Conservation (phyloP, 257 asterid genomes). For the Fraxinus cuspidata region DNA sequence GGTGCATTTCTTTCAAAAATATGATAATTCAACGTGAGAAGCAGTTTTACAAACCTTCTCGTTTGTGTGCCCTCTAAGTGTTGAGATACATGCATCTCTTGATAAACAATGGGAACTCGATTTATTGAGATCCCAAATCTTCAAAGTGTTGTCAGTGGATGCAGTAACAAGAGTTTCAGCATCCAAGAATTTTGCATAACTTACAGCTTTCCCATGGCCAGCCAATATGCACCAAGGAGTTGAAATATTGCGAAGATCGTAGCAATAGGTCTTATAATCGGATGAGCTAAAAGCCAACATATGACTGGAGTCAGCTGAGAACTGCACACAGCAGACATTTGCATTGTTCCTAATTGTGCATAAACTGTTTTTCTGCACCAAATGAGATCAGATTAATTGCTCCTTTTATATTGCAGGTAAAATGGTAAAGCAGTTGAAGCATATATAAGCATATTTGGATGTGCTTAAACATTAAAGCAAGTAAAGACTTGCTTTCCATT, state of each 20-base stretch:
- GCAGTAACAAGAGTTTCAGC: constrained; percentile 78
- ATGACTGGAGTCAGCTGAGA: constrained; percentile 69
- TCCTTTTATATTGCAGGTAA: background rate
- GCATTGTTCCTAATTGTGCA: constrained; percentile 88
- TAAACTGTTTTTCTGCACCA: constrained; percentile 79
- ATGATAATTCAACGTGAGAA: background rate
- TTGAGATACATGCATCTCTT: constrained; percentile 70
- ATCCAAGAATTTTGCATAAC: constrained; percentile 83
- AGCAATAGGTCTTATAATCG: constrained; percentile 86
- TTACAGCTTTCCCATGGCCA: constrained; percentile 90
- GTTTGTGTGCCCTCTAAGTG: constrained; percentile 87
- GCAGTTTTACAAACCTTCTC: constrained; percentile 63
- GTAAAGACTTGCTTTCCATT: background rate
- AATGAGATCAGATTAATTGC: constrained; percentile 27
- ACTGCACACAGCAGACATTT: constrained; percentile 90
- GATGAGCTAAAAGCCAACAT: constrained; percentile 83
- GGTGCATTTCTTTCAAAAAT: background rate
- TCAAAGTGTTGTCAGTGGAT: constrained; percentile 91
- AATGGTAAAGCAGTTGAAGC: constrained; percentile 2
- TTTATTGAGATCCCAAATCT: constrained; percentile 90
- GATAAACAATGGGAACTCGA: constrained; percentile 63
- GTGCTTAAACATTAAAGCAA: background rate
- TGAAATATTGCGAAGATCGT: constrained; percentile 79
- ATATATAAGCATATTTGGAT: background rate
- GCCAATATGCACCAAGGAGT: constrained; percentile 84